Percentiles rank a stretch among this genome's conserved stretches.
Evolutionary conservation across 2,329 filamentous ascomycete genomes (phyloP).

Genomic region (Cordyceps farinosa): DNA sequence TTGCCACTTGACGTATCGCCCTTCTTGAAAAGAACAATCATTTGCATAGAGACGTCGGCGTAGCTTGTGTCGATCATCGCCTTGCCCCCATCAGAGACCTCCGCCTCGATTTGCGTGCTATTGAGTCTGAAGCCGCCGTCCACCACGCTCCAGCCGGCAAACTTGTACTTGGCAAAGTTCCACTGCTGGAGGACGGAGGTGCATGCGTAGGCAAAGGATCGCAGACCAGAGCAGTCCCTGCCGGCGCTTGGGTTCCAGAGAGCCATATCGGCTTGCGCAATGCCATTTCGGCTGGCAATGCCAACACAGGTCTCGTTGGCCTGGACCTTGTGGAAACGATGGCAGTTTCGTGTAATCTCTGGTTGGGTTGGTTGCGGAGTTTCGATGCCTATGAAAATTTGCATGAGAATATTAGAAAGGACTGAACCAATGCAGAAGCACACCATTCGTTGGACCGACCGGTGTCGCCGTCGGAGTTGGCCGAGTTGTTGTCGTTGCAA

Average conservation of each 20-base stretch:
- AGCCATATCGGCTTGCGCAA: slow-evolving; percentile 24
- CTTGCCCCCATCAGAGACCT: not conserved
- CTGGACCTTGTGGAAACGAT: slow-evolving; percentile 21
- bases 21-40: not conserved
- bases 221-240: slow-evolving; percentile 26
- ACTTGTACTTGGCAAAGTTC: not conserved
- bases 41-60: not conserved
- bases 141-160: not conserved
- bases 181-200: slow-evolving; percentile 1
- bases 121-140: not conserved
- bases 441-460: slow-evolving; percentile 1
- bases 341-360: slow-evolving; percentile 19
- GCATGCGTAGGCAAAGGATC: slow-evolving; percentile 19
- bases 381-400: not conserved
- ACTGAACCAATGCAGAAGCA: not conserved
- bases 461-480: slow-evolving; percentile 5
- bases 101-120: not conserved
- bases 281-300: slow-evolving; percentile 21
- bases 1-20: not conserved
- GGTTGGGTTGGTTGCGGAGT: slow-evolving; percentile 17
- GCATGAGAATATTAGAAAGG: not conserved
- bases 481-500: not conserved
- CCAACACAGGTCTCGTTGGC: slow-evolving; percentile 22
- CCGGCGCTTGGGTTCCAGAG: slow-evolving; percentile 32
- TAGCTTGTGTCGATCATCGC: slow-evolving; percentile 4